Base-by-base conservation (phyloP, 305 asterid species). In the Solanum chacoense region DNA sequence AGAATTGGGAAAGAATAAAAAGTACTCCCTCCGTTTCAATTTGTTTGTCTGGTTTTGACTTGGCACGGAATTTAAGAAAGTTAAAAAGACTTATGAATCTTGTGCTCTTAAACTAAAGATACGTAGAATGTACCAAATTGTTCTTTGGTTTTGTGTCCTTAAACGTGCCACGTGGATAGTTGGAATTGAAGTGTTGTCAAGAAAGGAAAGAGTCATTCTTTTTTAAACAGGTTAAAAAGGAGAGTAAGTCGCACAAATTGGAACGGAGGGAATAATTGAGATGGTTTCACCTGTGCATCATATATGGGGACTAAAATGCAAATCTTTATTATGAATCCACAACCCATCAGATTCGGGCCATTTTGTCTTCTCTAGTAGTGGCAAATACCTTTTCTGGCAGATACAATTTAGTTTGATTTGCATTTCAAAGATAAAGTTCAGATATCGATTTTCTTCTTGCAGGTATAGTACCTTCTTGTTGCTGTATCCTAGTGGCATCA, bases 381-480 rank as follows among this genome's bases (percentile, higher is more conserved):
- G 85, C 11, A 50, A 75, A 45, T 10, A 38, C 89, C 81, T 75
- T 75, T 10, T 87, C 36, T 3, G 28, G 69, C n/a, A 4, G 80
- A n/a, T 67, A 80, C 26, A 50, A 55, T 76, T 74, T 10, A 11
- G 73, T 50, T 67, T n/a, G 4, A 11, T 50, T 83, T 83, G 73
- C 31, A 11, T 7, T 37, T 83, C 29, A 50, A 50, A 83, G 73
- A 1, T 59, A 22, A 55, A 11, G 73, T 50, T 31, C 0, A 10
- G 20, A 36, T 73, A 73, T 55, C 3, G 12, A 63, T 77, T 80
- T 76, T 42, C 7, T 29, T 84, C 32, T 8, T 81, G 89, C 90
- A 94, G 99, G 93, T 97, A 97, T 93, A 97, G 97, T 40, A 95
- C 98, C 90, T 97, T 97, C 90, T 85, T 97, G n/a, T 22, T 94